phyloP scores from a whole-genome alignment of 1,139 yeast species.

The Entelexis paramagnoliae region DNA sequence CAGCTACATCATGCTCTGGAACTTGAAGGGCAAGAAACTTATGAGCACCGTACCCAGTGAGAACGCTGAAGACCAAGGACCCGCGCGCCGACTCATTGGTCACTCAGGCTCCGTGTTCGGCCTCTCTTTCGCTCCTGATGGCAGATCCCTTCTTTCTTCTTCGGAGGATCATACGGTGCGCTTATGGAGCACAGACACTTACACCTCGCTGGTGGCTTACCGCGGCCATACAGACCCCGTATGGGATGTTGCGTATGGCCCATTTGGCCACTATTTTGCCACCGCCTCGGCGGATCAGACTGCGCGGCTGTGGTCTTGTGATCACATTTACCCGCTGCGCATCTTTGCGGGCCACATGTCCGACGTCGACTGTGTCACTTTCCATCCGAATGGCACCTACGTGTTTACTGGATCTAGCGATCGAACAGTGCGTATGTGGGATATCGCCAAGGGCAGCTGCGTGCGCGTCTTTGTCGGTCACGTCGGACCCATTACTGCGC shows the following conservation, averaged over 20 bases:
- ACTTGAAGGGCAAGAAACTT: conserved; percentile 79
- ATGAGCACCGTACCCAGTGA: conserved; percentile 57
- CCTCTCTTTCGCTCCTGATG: conserved; percentile 82
- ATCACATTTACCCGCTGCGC: conserved; percentile 89
- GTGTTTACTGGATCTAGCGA: conserved; percentile 92
- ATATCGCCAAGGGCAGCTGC: conserved; percentile 74
- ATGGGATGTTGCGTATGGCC: conserved; percentile 94
- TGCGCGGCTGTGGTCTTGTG: conserved; percentile 95
- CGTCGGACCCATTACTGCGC: conserved; percentile 71
- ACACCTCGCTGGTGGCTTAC: conserved; percentile 79
- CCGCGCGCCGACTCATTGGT: conserved; percentile 61
- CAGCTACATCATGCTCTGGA: conserved; percentile 82
- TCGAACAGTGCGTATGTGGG: conserved; percentile 98
- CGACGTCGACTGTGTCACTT: conserved; percentile 90
- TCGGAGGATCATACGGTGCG: conserved; percentile 90
- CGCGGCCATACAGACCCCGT: conserved; percentile 94
- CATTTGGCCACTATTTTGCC: conserved; percentile 93
- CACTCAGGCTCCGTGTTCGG: conserved; percentile 95
- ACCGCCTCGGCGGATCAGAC: conserved; percentile 97
- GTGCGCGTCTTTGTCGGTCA: conserved; percentile 95
- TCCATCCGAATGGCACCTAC: conserved; percentile 94
- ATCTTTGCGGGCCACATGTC: conserved; percentile 95
- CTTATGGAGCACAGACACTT: conserved; percentile 90
- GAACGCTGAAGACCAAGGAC: conserved; percentile 27
- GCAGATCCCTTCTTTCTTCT: conserved; percentile 64